Conservation (phyloP, 139 green algal species). For the Mesostigma viride region DNA sequence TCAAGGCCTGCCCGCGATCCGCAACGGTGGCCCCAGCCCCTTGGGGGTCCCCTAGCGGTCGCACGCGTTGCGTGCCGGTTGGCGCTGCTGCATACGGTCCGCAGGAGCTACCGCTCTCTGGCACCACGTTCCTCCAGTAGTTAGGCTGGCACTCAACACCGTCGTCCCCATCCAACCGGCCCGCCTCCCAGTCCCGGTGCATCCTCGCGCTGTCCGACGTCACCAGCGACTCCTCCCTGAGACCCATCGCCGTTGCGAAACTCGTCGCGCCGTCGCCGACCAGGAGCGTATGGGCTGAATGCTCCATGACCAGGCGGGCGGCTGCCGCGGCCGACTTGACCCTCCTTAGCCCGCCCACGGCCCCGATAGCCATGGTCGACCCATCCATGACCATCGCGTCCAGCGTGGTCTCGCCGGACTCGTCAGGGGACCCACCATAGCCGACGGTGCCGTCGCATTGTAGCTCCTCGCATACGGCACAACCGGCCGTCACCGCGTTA, state of each 20-base stretch:
- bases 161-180: too few species aligned
- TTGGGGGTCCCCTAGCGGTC: too few species aligned
- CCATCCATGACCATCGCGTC: slow-evolving; percentile 70
- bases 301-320: slow-evolving; percentile 48
- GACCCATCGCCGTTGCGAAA: slow-evolving; percentile 50
- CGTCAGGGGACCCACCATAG: slow-evolving; percentile 53
- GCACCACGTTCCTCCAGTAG: slow-evolving; percentile 45
- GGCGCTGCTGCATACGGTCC: too few species aligned
- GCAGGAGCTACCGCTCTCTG: slow-evolving; percentile 36
- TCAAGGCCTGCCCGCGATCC: too few species aligned
- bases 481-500: slow-evolving; percentile 12
- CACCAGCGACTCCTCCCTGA: slow-evolving; percentile 28
- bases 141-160: slow-evolving; percentile 78
- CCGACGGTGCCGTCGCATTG: slow-evolving; percentile 64
- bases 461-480: slow-evolving; percentile 36
- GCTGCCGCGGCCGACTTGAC: slow-evolving; percentile 37
- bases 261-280: slow-evolving; percentile 40
- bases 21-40: too few species aligned
- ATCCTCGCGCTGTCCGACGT: slow-evolving; percentile 22
- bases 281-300: slow-evolving; percentile 53
- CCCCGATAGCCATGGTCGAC: slow-evolving; percentile 42
- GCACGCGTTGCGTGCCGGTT: too few species aligned
- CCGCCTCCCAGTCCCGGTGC: slow-evolving; percentile 22
- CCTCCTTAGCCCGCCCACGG: slow-evolving; percentile 42
- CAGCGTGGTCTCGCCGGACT: slow-evolving; percentile 49